Conservation (phyloP, 768 basidiomycete genomes). For the Serendipita vermifera region DNA sequence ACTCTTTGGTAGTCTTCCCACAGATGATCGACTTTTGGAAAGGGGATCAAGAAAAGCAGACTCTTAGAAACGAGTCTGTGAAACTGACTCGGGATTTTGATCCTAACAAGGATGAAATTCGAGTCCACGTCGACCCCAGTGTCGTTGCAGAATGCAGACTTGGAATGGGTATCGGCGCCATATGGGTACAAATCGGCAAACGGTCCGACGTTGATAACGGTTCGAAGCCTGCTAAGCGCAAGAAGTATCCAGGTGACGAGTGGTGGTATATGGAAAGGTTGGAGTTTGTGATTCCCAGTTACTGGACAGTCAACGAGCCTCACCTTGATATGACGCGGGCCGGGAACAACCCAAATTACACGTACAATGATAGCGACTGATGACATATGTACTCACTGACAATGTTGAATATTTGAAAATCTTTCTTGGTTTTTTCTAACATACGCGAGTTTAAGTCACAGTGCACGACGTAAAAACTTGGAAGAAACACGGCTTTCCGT, state of each 20-base stretch:
- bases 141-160: conserved; percentile 30
- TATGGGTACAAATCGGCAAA: conserved; percentile 56
- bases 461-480: neutral
- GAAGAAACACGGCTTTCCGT: neutral
- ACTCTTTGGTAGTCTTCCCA: conserved; percentile 25
- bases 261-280: conserved; percentile 4
- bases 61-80: too few relatives aligned
- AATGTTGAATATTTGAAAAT: too few relatives aligned
- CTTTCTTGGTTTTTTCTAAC: neutral
- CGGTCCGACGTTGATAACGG: conserved; percentile 11
- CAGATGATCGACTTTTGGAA: conserved; percentile 23
- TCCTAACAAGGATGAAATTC: conserved; percentile 40
- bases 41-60: neutral
- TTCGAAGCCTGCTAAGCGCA: conserved; percentile 13
- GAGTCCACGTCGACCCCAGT: conserved; percentile 39
- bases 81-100: conserved; percentile 34
- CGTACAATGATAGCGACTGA: conserved; percentile 2
- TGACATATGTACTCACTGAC: neutral
- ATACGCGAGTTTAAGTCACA: neutral
- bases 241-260: conserved; percentile 17
- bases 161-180: conserved; percentile 50
- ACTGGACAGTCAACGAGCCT: neutral
- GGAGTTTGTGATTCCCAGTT: neutral
- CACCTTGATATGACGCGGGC: neutral
- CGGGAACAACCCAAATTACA: neutral